These are phyloP conservation scores for Saccharomycopsis sp. DNA, from an alignment of 805 yeast species.

Conservation along the genomic window DNA sequence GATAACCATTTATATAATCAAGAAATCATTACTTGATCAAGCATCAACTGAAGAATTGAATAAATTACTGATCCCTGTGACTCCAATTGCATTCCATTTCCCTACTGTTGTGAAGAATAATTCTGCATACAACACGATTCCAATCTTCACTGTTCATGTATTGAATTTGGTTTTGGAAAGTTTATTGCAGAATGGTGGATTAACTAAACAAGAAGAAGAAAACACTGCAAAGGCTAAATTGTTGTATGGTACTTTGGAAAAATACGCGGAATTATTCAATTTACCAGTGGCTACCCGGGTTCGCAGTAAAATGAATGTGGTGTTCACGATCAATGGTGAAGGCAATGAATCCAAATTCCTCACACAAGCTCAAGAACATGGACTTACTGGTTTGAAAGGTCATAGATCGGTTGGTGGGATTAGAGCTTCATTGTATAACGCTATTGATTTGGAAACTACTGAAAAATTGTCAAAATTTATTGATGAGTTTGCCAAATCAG, in stretches of 20 bases:
- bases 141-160: slow-evolving; percentile 85
- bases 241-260: slow-evolving; percentile 60
- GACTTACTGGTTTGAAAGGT: slow-evolving; percentile 80
- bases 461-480: slow-evolving; percentile 50
- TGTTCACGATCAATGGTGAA: slow-evolving; percentile 65
- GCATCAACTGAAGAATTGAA: slow-evolving; percentile 56
- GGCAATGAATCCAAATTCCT: slow-evolving; percentile 66
- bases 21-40: slow-evolving; percentile 66
- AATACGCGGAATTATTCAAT: slow-evolving; percentile 55
- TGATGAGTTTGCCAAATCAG: slow-evolving; percentile 47
- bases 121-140: slow-evolving; percentile 93
- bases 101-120: slow-evolving; percentile 82
- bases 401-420: slow-evolving; percentile 97
- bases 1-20: slow-evolving; percentile 82
- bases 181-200: slow-evolving; percentile 65
- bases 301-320: slow-evolving; percentile 90
- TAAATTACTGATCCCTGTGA: slow-evolving; percentile 58
- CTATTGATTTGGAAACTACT: slow-evolving; percentile 60
- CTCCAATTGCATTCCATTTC: slow-evolving; percentile 85
- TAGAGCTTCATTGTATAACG: slow-evolving; percentile 89
- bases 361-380: slow-evolving; percentile 50
- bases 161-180: slow-evolving; percentile 69
- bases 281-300: slow-evolving; percentile 56
- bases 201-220: slow-evolving; percentile 48
- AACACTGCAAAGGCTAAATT: slow-evolving; percentile 56